Evolutionary conservation across 805 yeast species (phyloP).

Genomic region (Metschnikowia lochheadii): DNA sequence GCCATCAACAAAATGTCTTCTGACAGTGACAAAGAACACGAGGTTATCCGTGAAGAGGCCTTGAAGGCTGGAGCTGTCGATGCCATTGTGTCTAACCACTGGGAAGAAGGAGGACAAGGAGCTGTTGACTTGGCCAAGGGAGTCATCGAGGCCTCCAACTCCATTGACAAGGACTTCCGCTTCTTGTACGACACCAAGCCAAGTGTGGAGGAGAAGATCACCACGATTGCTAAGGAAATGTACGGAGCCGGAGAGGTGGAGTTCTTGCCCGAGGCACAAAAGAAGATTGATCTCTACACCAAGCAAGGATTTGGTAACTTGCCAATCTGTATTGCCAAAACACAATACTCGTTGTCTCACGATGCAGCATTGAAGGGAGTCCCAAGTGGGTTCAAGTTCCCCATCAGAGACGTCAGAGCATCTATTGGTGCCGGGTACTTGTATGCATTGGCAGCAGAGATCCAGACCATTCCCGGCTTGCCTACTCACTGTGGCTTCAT

Average conservation of each 20-base stretch:
- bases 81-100: constrained; percentile 78
- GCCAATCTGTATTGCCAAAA: constrained; percentile 83
- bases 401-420: constrained; percentile 75
- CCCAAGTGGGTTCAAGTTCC: constrained; percentile 74
- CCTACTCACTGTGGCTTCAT: constrained; percentile 84
- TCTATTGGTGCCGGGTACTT: constrained; percentile 82
- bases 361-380: constrained; percentile 82
- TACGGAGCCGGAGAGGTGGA: constrained; percentile 75
- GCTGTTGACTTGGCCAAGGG: constrained; percentile 72
- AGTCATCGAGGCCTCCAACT: constrained; percentile 58
- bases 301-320: constrained; percentile 72
- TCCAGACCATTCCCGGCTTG: constrained; percentile 82
- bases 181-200: constrained; percentile 58
- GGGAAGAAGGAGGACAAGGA: constrained; percentile 85
- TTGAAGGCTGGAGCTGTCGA: constrained; percentile 74
- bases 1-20: constrained; percentile 78
- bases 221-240: constrained; percentile 66
- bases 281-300: constrained; percentile 63
- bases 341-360: constrained; percentile 80
- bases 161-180: constrained; percentile 38
- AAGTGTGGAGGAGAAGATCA: constrained; percentile 60
- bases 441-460: constrained; percentile 82
- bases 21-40: constrained; percentile 66
- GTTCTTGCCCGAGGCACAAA: constrained; percentile 63
- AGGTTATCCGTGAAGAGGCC: constrained; percentile 62